A percentile compares a stretch with the other conserved stretches of the same genome.
Evolutionary conservation across 306 rosid genomes (phyloP).

Genomic region (Trifolium repens): DNA sequence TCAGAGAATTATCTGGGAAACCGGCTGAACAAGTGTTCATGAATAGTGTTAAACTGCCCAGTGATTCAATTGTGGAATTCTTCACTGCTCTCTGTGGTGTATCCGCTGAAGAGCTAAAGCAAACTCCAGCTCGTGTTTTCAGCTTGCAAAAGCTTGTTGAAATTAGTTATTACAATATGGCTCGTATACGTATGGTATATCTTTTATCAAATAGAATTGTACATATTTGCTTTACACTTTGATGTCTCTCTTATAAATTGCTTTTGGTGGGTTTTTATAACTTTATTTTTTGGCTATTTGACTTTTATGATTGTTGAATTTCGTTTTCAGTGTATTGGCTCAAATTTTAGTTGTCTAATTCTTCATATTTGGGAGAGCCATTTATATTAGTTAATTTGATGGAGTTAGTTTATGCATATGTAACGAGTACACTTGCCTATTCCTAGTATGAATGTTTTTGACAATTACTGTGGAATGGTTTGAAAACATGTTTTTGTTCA

Average conservation of each 20-base stretch:
- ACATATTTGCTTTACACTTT: conserved; percentile 35
- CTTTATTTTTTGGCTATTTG: conserved; percentile 22
- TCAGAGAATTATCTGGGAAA: conserved; percentile 88
- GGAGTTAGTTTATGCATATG: conserved; percentile 21
- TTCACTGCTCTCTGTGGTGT: conserved; percentile 97
- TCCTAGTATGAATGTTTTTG: background rate
- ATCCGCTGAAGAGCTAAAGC: conserved; percentile 96
- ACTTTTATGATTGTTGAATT: conserved; percentile 9
- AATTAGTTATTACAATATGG: conserved; percentile 98
- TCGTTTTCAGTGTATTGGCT: conserved; percentile 29
- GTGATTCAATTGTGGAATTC: conserved; percentile 96
- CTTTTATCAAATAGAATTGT: conserved; percentile 35
- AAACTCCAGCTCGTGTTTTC: conserved; percentile 96
- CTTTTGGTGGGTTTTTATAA: conserved; percentile 27
- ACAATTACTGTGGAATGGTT: conserved; percentile 5
- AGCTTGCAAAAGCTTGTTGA: conserved; percentile 99
- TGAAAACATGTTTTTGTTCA: conserved; percentile 32
- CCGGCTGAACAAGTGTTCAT: conserved; percentile 97
- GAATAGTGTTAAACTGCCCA: conserved; percentile 91
- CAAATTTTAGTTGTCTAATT: background rate
- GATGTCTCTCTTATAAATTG: conserved; percentile 29
- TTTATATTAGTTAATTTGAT: conserved; percentile 10
- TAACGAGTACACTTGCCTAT: conserved; percentile 15
- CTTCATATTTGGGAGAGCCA: conserved; percentile 6
- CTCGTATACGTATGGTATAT: conserved; percentile 95